Evolutionary conservation across 306 rosid genomes (phyloP).

Genomic region (Alnus rubra): DNA sequence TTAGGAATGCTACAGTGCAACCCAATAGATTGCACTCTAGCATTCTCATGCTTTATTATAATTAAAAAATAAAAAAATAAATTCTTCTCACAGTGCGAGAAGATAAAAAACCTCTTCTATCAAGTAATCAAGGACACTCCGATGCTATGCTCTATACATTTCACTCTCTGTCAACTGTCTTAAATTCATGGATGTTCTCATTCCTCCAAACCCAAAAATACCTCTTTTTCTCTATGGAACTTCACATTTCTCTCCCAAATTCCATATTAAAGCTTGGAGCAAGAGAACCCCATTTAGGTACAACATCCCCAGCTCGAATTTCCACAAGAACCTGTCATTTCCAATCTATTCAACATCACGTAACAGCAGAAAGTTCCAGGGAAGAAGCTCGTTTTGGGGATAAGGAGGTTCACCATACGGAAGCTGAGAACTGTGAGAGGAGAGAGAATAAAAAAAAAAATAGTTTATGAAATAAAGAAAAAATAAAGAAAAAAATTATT

Average conservation of each 20-base stretch:
- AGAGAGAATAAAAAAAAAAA: too few species aligned
- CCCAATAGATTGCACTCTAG: too few species aligned
- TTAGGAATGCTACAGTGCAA: too few species aligned
- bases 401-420: too few species aligned
- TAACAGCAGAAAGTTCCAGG: slow-evolving; percentile 40
- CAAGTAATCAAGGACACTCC: neutral
- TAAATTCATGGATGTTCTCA: slow-evolving; percentile 59
- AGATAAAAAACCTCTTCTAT: neutral
- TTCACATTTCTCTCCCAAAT: slow-evolving; percentile 38
- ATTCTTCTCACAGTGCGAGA: too few species aligned
- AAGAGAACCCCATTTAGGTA: slow-evolving; percentile 21
- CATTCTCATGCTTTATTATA: too few species aligned
- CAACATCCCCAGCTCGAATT: slow-evolving; percentile 25
- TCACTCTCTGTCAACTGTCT: slow-evolving; percentile 10
- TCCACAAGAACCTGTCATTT: slow-evolving; percentile 31
- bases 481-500: too few species aligned
- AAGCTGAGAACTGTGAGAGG: too few species aligned
- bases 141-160: neutral
- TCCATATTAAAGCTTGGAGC: slow-evolving; percentile 27
- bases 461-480: too few species aligned
- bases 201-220: slow-evolving; percentile 30
- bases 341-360: slow-evolving; percentile 24
- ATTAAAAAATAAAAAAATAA: too few species aligned
- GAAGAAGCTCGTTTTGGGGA: too few species aligned
- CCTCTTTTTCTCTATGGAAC: slow-evolving; percentile 13